Evolutionary conservation across 768 basidiomycete genomes (phyloP), one percentile per base, ranked within the genome.

Genomic region (Serendipita sp.): DNA sequence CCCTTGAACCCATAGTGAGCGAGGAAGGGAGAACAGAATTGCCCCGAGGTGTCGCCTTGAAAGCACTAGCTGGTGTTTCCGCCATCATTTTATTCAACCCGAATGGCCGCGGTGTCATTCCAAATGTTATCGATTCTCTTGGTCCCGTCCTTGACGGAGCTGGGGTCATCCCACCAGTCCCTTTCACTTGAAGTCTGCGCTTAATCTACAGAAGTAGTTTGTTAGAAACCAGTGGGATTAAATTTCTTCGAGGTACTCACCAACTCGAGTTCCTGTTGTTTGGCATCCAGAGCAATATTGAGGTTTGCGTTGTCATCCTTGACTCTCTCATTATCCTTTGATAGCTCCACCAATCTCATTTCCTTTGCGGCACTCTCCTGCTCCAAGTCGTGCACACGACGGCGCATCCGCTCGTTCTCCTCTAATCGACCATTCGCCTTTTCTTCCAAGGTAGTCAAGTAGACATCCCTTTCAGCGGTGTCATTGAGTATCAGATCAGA

Each of bases 231-330:
- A 16, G 66, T 48, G 70, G 67, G 0, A 23, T 32, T 51, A 3
- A 16, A 38, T 5, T 51, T n/a, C 28, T 13, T 5, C 32, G 45
- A 44, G 44, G 28, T 47, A 78, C 83, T 63, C 66, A 96, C 93
- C 73, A 94, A 71, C 72, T 95, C 91, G 44, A 96, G 76, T 73
- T 95, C 93, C 73, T 94, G 91, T 70, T 96, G 93, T 75, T 96
- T 96, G 30, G 91, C 85, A 73, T 94, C 91, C 64, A 96, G 75
- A 0, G 92, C 93, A 41, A 94, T 91, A 70, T 95, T 93, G 69
- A 95, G 75, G n/a, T 89, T 87, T 56, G 81, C 74, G 23, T 88
- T 72, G 73, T 95, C 92, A 47, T 92, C 86, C 73, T 86, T 85
- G 67, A 86, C 81, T 70, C 84, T 78, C 0, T 77, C 76, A 44